Evolutionary conservation across 805 yeast species (phyloP), one percentile per base, ranked within the genome.

Genomic region (Kodamaea kaohsiungensis): DNA sequence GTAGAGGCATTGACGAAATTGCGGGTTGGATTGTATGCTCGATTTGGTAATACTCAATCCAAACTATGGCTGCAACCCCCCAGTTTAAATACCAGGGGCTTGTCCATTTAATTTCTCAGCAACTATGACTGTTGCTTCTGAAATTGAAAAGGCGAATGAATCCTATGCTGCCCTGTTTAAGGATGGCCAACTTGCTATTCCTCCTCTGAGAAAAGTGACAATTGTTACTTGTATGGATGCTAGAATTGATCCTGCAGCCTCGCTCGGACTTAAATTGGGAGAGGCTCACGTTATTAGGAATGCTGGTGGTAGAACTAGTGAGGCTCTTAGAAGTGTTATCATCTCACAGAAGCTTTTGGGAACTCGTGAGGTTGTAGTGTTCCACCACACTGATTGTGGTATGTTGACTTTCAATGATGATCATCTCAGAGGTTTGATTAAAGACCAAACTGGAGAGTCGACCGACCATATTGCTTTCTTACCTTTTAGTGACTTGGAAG

Each of bases 341-440:
- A 75, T 75, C 49, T 73, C 78, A 9, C 79, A 75, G 58, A 61
- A 70, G 53, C 57, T 75, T 25, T 62, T 75, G 49, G 76, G 76
- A 2, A 75, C 79, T 2, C 61, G 66, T 50, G 79, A 75, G 52
- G 69, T 73, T 22, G 69, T 75, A 16, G 65, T 75, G 48, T 52
- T 71, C 49, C 78, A 73, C 58, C 78, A 73, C 53, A 73, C 78
- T 10, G 79, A 75, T 56, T 75, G 79, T 62, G 79, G 79, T 3
- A 75, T 75, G 79, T 60, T 75, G 42, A 73, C 78, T 1, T 75
- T 75, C 56, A 55, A 53, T 1, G 78, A 75, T 47, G 68, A 65
- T 7, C 56, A 56, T 6, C 53, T 75, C 16, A 58, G 78, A 49
- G 57, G 46, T 0, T 61, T 68, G 43, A 55, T 75, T 40, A 58